Evolutionary conservation across 108 stramenopile genomes (phyloP).

Genomic region (Parmales sp.): DNA sequence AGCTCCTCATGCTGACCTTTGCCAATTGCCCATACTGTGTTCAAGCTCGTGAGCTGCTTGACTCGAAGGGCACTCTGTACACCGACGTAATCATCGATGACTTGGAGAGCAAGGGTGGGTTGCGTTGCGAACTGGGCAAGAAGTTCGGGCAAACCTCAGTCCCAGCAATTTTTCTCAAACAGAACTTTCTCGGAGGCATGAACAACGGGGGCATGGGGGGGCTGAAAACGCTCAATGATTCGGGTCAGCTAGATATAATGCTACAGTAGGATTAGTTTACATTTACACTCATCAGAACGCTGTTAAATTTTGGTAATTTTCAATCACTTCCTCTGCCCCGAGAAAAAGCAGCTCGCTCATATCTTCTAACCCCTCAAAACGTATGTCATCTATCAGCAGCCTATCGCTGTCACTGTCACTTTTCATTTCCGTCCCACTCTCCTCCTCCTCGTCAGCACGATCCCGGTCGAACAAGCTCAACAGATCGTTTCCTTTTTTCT

Average conservation of each 20-base stretch:
- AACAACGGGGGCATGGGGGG: neutral
- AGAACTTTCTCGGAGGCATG: neutral
- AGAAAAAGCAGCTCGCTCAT: no score
- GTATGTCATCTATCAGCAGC: no score
- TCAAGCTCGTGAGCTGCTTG: neutral
- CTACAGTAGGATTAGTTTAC: neutral
- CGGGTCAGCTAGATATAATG: neutral
- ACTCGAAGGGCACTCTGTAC: neutral
- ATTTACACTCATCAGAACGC: neutral
- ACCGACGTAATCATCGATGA: neutral
- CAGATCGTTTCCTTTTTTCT: no score
- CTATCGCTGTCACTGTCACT: no score
- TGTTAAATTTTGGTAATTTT: no score
- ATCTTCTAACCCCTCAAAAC: no score
- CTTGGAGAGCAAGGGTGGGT: neutral
- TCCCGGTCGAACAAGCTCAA: no score
- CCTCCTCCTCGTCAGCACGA: no score
- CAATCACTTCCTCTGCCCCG: no score
- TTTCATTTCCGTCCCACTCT: no score
- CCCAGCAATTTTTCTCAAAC: neutral
- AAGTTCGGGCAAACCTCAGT: neutral
- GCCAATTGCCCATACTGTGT: neutral
- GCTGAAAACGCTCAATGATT: neutral
- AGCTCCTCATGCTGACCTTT: neutral
- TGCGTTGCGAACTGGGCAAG: neutral